Conservation (phyloP, 768 basidiomycete species). For the Boletus pseudopeckii region DNA sequence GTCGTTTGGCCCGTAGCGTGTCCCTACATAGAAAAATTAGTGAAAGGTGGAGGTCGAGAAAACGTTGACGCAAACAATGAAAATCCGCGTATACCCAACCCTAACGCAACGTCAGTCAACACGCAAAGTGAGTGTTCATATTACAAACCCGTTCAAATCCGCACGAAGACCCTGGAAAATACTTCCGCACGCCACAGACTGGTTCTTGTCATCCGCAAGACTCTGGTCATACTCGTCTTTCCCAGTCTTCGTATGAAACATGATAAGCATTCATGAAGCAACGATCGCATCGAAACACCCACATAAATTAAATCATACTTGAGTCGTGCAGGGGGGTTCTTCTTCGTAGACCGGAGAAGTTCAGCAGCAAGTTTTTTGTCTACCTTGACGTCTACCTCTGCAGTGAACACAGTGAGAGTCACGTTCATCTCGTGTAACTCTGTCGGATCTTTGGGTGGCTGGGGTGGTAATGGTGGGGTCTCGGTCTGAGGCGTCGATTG, state of each 20-base stretch:
- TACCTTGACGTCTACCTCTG: constrained; percentile 53
- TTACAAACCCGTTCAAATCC: constrained; percentile 72
- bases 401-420: constrained; percentile 33
- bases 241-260: constrained; percentile 52
- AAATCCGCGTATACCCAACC: neutral
- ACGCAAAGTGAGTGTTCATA: too few species aligned
- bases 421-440: constrained; percentile 22
- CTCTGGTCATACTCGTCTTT: constrained; percentile 79
- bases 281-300: neutral
- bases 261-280: neutral
- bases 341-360: constrained; percentile 89
- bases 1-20: constrained; percentile 14
- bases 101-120: too few species aligned
- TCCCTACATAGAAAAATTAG: constrained; percentile 1
- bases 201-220: constrained; percentile 59
- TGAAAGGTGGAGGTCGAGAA: neutral
- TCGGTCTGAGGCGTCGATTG: constrained; percentile 13
- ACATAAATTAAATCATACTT: constrained; percentile 80
- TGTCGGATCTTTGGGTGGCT: neutral
- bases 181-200: constrained; percentile 43
- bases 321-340: constrained; percentile 76
- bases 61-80: constrained; percentile 1
- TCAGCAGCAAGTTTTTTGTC: constrained; percentile 68
- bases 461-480: constrained; percentile 5
- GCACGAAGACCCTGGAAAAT: constrained; percentile 86